These are phyloP conservation scores for Esteya vermicola DNA, from an alignment of 2,329 filamentous ascomycete species.

Conservation along the genomic window DNA sequence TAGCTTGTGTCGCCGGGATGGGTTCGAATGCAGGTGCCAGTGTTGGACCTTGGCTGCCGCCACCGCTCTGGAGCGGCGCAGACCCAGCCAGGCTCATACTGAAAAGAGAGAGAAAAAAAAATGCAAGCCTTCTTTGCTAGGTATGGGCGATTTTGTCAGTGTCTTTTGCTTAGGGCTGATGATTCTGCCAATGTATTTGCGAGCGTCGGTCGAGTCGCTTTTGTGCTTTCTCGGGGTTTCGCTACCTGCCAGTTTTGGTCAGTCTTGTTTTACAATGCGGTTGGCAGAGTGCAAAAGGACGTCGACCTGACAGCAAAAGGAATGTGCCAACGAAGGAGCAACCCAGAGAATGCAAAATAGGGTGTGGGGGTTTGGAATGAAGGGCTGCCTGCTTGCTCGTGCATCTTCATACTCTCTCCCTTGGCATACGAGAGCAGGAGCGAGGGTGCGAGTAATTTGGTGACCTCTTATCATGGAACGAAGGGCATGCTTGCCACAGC, in stretches of 20 bases:
- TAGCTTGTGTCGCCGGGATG: background rate
- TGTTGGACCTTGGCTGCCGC: slow-evolving; percentile 5
- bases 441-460: no score
- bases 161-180: no score
- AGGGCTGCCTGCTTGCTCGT: background rate
- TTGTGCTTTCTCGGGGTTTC: no score
- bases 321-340: background rate
- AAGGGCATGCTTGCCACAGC: no score
- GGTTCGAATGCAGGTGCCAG: slow-evolving; percentile 11
- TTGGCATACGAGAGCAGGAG: no score
- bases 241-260: no score
- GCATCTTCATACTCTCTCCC: background rate
- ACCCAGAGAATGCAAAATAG: no score
- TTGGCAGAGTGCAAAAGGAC: background rate
- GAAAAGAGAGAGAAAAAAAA: background rate
- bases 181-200: no score
- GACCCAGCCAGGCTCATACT: slow-evolving; percentile 9
- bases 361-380: background rate
- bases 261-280: no score
- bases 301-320: background rate
- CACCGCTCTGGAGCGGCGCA: slow-evolving; percentile 4
- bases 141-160: background rate
- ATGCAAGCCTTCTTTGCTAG: background rate
- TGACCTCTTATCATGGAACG: no score
- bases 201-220: no score